Base-by-base conservation (phyloP, 257 asterid genomes). In the Solanum rostratum region DNA sequence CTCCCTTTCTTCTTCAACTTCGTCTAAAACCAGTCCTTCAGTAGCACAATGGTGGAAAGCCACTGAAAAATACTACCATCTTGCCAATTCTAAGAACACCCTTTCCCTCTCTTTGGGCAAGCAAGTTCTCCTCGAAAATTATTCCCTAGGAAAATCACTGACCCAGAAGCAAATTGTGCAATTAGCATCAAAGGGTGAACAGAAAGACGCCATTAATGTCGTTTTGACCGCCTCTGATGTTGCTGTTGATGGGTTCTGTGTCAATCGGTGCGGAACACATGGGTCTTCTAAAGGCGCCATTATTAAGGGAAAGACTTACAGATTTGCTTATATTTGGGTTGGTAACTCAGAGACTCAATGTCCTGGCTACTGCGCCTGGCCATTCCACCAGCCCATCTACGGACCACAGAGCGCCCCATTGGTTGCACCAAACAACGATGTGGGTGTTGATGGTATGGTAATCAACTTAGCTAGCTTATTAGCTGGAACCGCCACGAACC, bases 341-440 rank as follows among this genome's bases (percentile, higher is more conserved):
- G 96, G 96, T 5, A 92, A 92, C 82, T 91, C 95, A 0, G 92
- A 86, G 80, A 86, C 86, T 5, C 90, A 85, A 69, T 92, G 96
- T 79, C 90, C 94, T 1, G 96, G 96, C 0, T 87, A 86, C 74
- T 92, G 94, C 52, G 92, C 94, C 1, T 91, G 96, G 96, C 96
- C 96, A 3, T 91, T 92, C 79, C 92, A 92, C 59, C 92, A 91
- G 87, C 94, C 96, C 46, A 84, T 81, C 20, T 92, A 91, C 79
- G 96, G 94, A 16, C 96, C 96, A 4, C 94, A 92, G 63, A 86
- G 62, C 74, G 88, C 87, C 22, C 91, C 96, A 1, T 60, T 92
- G 83, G 86, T 62, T 20, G 87, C 92, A n/a, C 96, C 96, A 3
- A 92, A 92, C 84, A 88, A 88, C 85, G 91, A 92, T 27, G 84